Base-by-base conservation (phyloP, 1,139 yeast genomes). In the Kodamaea plutei region DNA sequence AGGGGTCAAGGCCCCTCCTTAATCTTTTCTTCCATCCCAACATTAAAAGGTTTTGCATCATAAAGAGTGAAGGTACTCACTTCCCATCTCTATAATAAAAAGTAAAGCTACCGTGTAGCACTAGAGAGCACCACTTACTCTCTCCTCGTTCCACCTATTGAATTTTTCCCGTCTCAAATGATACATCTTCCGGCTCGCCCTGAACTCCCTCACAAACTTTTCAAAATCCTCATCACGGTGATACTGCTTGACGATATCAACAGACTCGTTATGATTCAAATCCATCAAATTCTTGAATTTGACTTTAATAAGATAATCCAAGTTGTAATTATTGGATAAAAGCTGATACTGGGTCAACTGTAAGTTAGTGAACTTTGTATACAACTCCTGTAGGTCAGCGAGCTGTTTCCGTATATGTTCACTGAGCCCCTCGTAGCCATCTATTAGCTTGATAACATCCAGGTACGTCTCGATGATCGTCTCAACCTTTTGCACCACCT, bases 71-170 rank as follows among this genome's bases (percentile, higher is more conserved):
- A n/a, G n/a, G n/a, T n/a, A n/a, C n/a, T n/a, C n/a, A n/a, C n/a
- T n/a, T n/a, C n/a, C n/a, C n/a, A n/a, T n/a, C n/a, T n/a, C n/a
- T n/a, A n/a, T n/a, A n/a, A n/a, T n/a, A n/a, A n/a, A n/a, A n/a
- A n/a, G n/a, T n/a, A n/a, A n/a, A n/a, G n/a, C n/a, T n/a, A n/a
- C n/a, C n/a, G n/a, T n/a, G n/a, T n/a, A n/a, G n/a, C 10, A 27
- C 37, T 25, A 36, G 35, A 41, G 26, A 36, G 47, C 38, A 9
- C 83, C 84, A 18, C 76, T 73, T 0, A 81, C 81, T 34, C 89
- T 56, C 39, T 79, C 84, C 47, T 81, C 88, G 32, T 71, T 64
- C 71, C 84, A 69, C 28, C 89, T 57, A 41, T 72, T 69, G 39
- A 76, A 52, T 44, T 78, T 73, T 51, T 80, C 88, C 36, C 60